Evolutionary conservation across 2,329 filamentous ascomycete genomes (phyloP).

Genomic region (Colletotrichum gigasporum): DNA sequence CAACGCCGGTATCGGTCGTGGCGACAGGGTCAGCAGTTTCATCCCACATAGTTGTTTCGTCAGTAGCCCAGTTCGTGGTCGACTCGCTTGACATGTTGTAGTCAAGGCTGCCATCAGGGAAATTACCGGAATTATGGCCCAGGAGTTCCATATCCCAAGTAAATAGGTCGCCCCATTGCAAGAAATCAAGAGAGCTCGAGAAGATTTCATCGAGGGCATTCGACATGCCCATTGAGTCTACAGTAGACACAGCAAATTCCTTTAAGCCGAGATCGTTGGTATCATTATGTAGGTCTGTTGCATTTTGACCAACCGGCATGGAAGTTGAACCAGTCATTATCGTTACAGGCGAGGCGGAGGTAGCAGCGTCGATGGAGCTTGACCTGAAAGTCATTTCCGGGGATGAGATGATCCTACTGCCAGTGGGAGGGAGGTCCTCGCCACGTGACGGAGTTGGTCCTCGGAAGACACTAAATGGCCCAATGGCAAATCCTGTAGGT

Average conservation of each 20-base stretch:
- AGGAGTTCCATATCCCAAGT: neutral
- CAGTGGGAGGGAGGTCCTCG: no score
- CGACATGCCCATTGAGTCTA: neutral
- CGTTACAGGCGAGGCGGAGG: neutral
- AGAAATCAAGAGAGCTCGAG: neutral
- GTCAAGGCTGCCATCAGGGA: neutral
- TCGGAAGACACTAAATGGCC: neutral
- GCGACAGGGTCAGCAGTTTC: no score
- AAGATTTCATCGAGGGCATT: neutral
- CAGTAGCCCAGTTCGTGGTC: no score
- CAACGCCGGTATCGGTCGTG: neutral
- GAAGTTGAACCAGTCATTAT: neutral
- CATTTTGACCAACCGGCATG: neutral
- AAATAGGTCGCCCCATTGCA: constrained; percentile 7
- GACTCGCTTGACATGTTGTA: no score
- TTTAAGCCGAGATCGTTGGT: neutral
- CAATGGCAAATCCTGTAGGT: neutral
- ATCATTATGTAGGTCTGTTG: neutral
- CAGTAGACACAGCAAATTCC: neutral
- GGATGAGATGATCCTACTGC: neutral
- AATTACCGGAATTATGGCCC: no score
- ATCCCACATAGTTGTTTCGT: no score
- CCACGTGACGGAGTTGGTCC: neutral
- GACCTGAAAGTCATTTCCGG: neutral
- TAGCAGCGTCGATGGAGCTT: neutral